Evolutionary conservation across 2,329 filamentous ascomycete species (phyloP).

Genomic region (Aureobasidium sp.): DNA sequence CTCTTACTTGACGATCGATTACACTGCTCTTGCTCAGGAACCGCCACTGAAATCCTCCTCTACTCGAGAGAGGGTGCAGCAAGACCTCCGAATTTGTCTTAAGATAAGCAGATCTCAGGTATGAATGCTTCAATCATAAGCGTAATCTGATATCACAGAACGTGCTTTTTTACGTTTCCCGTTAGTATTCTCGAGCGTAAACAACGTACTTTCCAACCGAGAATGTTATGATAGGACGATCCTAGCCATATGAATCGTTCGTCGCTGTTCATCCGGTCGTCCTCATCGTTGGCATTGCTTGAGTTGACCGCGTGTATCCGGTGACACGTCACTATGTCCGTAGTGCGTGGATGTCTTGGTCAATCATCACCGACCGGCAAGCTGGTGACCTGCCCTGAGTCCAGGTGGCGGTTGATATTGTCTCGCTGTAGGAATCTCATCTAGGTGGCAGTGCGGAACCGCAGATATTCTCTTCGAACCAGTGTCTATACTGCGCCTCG

Average conservation of each 20-base stretch:
- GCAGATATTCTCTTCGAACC: conserved; percentile 20
- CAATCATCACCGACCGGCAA: conserved; percentile 10
- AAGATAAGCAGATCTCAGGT: not conserved
- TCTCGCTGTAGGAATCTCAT: not conserved
- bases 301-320: not conserved
- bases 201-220: conserved; percentile 5
- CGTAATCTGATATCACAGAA: not conserved
- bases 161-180: too few relatives aligned
- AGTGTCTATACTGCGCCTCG: conserved; percentile 18
- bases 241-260: conserved; percentile 7
- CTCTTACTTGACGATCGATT: not conserved
- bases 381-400: conserved; percentile 5
- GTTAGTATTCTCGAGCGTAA: not conserved
- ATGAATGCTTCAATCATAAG: not conserved
- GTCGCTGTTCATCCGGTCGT: conserved; percentile 5
- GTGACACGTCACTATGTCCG: conserved; percentile 8
- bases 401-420: conserved; percentile 1
- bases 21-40: not conserved
- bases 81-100: not conserved
- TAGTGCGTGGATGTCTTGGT: conserved; percentile 16
- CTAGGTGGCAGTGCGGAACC: conserved; percentile 11
- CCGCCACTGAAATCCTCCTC: not conserved
- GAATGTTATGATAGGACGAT: conserved; percentile 16
- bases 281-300: not conserved
- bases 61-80: not conserved